These are phyloP conservation scores for Mentha longifolia DNA, from an alignment of 257 asterid species.

Conservation along the genomic window DNA sequence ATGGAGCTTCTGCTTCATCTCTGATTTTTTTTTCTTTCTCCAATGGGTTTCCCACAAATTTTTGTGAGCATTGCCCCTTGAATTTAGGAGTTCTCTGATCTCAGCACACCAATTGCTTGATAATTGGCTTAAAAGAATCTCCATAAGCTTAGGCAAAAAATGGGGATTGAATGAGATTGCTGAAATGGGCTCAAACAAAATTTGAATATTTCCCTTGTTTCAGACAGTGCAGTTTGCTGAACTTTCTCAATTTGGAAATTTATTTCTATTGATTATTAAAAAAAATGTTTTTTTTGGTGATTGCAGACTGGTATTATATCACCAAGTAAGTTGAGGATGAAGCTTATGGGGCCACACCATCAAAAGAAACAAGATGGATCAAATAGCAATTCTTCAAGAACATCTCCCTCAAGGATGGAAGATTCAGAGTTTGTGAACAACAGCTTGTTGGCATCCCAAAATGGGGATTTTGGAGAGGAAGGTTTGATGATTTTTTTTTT, in stretches of 20 bases:
- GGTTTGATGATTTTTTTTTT: slow-evolving; percentile 44
- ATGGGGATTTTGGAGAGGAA: slow-evolving; percentile 63
- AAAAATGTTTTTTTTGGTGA: slow-evolving; percentile 18
- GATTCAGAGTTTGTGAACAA: slow-evolving; percentile 81
- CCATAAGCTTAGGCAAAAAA: background rate
- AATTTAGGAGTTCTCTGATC: slow-evolving; percentile 31
- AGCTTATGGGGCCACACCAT: slow-evolving; percentile 65
- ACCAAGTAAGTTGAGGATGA: slow-evolving; percentile 92
- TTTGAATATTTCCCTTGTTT: slow-evolving; percentile 24
- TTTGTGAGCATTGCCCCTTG: background rate
- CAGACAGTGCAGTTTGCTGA: slow-evolving; percentile 19
- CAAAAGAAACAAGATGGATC: slow-evolving; percentile 84
- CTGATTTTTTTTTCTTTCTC: slow-evolving; percentile 15
- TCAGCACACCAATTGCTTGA: slow-evolving; percentile 20
- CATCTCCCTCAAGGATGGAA: slow-evolving; percentile 81
- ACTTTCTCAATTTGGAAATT: slow-evolving; percentile 10
- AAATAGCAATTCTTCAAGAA: slow-evolving; percentile 83
- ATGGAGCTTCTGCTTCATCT: slow-evolving; percentile 12
- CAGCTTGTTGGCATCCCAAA: slow-evolving; percentile 69
- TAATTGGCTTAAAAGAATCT: slow-evolving; percentile 1
- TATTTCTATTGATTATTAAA: background rate
- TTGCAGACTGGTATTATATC: slow-evolving; percentile 82
- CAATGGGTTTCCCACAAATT: slow-evolving; percentile 10
- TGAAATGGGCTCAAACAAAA: slow-evolving; percentile 26
- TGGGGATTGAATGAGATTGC: slow-evolving; percentile 12